Evolutionary conservation across 164 flowering plant genomes (phyloP), one percentile per base, ranked within the genome.

Genomic region (Aristolochia californica): DNA sequence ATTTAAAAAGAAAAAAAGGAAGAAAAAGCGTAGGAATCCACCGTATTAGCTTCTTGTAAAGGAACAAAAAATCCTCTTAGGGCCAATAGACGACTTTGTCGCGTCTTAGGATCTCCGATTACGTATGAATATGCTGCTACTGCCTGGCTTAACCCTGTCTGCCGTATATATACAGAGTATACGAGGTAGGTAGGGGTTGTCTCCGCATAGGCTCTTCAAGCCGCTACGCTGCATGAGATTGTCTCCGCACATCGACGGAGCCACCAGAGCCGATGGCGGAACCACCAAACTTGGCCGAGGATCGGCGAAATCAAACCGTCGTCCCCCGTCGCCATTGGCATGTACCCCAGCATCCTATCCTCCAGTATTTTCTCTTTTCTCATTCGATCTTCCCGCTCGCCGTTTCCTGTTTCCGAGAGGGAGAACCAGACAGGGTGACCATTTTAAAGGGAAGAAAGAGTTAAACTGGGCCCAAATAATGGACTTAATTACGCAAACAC

Each of bases 111-210:
- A 57, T 43, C 60, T 58, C 55, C 62, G 44, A 21, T 30, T 48
- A 26, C 45, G 43, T 26, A 45, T 47, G 52, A 58, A 58, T 12
- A 11, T 24, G 27, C 61, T 25, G 22, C 55, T 49, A n/a, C 28
- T 59, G 62, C 62, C 62, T 59, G 62, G 62, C 62, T 48, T 27
- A n/a, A 20, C 62, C 62, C 62, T 59, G 62, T 59, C 54, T 59
- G 62, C 62, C 62, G 62, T 59, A 48, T 59, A 48, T 48, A 24
- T 48, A 49, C 45, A 30, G 27, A 43, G 62, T 59, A 59, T 48
- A 49, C 27, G 62, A 59, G 54, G 62, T 16, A 1, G 53, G 52
- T 24, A 28, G 48, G 15, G 45, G 15, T 23, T 23, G 40, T 25
- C 38, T n/a, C 50, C 51, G 38, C 10, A 23, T 45, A 50, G 51